phyloP scores from a whole-genome alignment of 2,329 filamentous ascomycete genomes.

The Neofusicoccum sp. region DNA sequence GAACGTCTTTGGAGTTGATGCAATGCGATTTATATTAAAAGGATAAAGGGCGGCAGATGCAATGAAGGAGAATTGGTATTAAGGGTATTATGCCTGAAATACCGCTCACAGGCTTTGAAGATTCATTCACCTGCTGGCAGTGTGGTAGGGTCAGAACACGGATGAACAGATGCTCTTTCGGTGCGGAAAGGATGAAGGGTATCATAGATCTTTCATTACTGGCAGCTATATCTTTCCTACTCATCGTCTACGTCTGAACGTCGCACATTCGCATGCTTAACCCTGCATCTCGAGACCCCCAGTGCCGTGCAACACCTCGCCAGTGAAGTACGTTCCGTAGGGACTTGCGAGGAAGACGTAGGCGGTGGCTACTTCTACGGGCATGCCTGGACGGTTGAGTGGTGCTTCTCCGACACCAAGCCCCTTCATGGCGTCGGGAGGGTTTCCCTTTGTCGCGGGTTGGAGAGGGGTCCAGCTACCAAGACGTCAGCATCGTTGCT shows the following conservation, averaged over 20 bases:
- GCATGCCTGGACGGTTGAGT: conserved; percentile 34
- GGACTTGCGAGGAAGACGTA: conserved; percentile 34
- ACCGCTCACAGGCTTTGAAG: no score
- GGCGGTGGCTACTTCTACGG: conserved; percentile 32
- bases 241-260: neutral
- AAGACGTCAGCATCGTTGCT: neutral
- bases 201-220: neutral
- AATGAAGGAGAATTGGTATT: no score
- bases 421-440: conserved; percentile 28
- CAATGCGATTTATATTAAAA: no score
- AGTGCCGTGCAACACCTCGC: conserved; percentile 29
- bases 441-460: conserved; percentile 44
- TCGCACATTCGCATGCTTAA: conserved; percentile 1
- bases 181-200: neutral
- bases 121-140: no score
- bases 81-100: no score
- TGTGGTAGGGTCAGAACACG: no score
- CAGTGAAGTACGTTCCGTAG: conserved; percentile 30
- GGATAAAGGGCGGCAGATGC: no score
- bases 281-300: conserved; percentile 33
- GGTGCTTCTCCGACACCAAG: conserved; percentile 30
- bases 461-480: conserved; percentile 45
- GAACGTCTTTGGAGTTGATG: no score
- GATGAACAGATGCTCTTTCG: no score
- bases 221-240: neutral